Base-by-base conservation (phyloP, 2,329 filamentous ascomycete genomes). In the Cordyceps javanica region DNA sequence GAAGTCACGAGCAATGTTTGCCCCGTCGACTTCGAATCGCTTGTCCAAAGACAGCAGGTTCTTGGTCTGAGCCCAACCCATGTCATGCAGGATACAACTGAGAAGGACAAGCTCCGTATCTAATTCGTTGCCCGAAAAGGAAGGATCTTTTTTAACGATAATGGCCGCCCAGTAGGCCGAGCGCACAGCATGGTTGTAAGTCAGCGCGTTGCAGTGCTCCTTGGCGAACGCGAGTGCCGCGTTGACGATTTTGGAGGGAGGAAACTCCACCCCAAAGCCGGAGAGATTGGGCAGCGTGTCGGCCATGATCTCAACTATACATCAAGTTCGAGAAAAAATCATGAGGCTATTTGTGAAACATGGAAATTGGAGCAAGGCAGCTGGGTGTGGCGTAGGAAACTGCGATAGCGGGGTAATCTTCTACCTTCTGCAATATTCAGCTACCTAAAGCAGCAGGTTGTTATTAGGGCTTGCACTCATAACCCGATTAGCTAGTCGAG, bases 21-120 rank as follows among this genome's bases (percentile, higher is more conserved):
- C 61, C 4, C 60, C 61, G 26, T 62, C 61, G 1, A 62, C 61
- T 19, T 62, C 60, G 28, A 62, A 62, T 5, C 60, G 54, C 9
- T 46, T 62, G 16, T 62, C 60, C 2, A 39, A 13, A 7, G 58
- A 58, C 11, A 59, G 23, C 9, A 60, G 36, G 16, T 46, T 21
- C 8, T 55, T 39, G 2, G 56, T 58, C 13, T 45, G 48, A 11
- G 59, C 60, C 61, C 60, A 62, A 3, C 58, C 60, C 60, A 62
- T 56, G 34, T 62, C 60, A 19, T 62, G 60, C 30, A 62, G 57
- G 28, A 62, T 42, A 26, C 58, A 61, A 49, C 55, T 55, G 28
- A 61, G n/a, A 2, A 60, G n/a, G 9, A 61, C 60, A 9, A 55
- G 39, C 16, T 58, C 55, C 42, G 48, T 23, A 21, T 61, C 59